Percentiles rank a stretch among this genome's conserved stretches.
Conservation (phyloP, 768 basidiomycete species). For the Wakefieldia striispora region DNA sequence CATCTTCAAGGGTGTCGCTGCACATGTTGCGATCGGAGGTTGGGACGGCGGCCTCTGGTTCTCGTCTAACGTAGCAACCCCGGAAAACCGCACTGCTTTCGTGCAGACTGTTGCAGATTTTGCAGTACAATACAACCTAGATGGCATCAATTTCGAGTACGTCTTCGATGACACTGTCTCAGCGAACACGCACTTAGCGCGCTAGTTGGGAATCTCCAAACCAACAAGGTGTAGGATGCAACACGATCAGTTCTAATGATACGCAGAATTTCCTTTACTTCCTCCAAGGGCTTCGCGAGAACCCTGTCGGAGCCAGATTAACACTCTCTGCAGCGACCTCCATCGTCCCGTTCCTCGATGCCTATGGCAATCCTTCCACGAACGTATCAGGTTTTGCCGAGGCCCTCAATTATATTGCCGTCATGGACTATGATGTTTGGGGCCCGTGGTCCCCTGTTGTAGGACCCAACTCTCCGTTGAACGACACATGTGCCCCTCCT, state of each 20-base stretch:
- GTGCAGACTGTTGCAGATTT: conserved; percentile 51
- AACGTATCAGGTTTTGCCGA: conserved; percentile 59
- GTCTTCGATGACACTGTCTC: not conserved
- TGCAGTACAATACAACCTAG: conserved; percentile 44
- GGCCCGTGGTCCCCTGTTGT: conserved; percentile 38
- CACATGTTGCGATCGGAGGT: conserved; percentile 64
- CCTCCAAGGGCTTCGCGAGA: conserved; percentile 59
- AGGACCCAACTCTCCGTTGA: conserved; percentile 78
- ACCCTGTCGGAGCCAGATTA: conserved; percentile 27
- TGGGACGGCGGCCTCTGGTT: conserved; percentile 64
- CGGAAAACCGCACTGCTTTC: conserved; percentile 56
- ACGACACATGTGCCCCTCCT: conserved; percentile 65
- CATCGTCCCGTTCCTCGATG: conserved; percentile 59
- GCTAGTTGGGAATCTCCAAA: conserved; percentile 84
- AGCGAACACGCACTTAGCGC: conserved; percentile 7
- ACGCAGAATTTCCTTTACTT: conserved; percentile 74
- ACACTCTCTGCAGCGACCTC: conserved; percentile 67
- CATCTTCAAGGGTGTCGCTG: conserved; percentile 44
- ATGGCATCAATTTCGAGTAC: conserved; percentile 19
- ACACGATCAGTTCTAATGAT: conserved; percentile 54
- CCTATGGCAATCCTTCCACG: conserved; percentile 47
- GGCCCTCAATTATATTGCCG: conserved; percentile 54
- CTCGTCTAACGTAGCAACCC: conserved; percentile 53
- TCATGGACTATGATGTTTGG: conserved; percentile 65
- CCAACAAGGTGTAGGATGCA: conserved; percentile 62